Evolutionary conservation across 2,329 filamentous ascomycete species (phyloP), one percentile per base, ranked within the genome.

Genomic region (Penicillium crustosum): DNA sequence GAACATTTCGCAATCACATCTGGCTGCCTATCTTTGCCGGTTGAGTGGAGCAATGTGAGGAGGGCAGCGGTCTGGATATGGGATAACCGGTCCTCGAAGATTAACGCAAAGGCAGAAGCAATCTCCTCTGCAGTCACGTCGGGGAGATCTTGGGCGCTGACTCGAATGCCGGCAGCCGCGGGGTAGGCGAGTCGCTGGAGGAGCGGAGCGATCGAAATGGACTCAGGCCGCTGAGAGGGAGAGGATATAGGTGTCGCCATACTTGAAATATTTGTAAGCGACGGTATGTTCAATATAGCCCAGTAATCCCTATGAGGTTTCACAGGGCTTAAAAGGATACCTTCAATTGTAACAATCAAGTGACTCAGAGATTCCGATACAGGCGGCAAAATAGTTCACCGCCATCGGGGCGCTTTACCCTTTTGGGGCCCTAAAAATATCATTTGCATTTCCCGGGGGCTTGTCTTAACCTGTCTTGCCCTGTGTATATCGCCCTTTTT

Each of bases 11-110:
- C 90, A 65, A 99, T 85, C 41, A 99, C 90, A 70, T 94, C 90
- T 27, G 93, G 86, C 63, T 89, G 85, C 64, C 89, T 85, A 75
- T 97, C 94, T 74, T 91, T 85, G 58, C 88, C 87, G 2, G 92
- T 96, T 66, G 96, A 97, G 78, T 97, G 93, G 45, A 99, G 82
- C 54, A 92, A 90, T 70, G 94, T 97, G 52, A 97, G 82, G 55
- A 99, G 82, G 39, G 93, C 89, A 53, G 90, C 90, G 1, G 90
- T 89, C 74, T 97, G 94, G 9, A 93, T 89, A 39, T 90, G 88
- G n/a, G 90, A 93, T 19, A 97, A 82, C 64, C 87, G 86, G 77
- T 97, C 89, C 58, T 92, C 93, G 76, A 97, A 97, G 72, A 97
- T 95, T 70, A 93, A 83, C 5, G 91, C 88, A 67, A 97, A 88